Evolutionary conservation across 257 asterid species (phyloP).

Genomic region (Fraxinus quadrangulata): DNA sequence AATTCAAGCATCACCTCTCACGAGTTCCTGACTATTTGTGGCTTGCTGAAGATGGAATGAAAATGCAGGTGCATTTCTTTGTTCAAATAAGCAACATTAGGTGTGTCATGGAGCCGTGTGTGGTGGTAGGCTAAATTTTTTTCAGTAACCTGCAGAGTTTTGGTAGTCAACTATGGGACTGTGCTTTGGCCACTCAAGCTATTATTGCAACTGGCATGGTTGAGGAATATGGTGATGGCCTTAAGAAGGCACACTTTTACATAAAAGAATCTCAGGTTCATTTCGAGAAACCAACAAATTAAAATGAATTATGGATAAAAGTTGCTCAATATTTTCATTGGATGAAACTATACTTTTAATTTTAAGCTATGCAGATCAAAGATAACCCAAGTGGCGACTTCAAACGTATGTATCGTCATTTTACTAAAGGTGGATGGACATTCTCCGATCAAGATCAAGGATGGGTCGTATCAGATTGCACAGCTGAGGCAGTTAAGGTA

Average conservation of each 20-base stretch:
- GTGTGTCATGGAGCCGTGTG: too few relatives aligned
- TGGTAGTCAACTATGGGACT: constrained; percentile 84
- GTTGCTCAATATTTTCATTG: neutral
- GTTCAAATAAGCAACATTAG: too few relatives aligned
- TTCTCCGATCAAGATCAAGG: constrained; percentile 92
- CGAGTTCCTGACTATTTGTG: constrained; percentile 76
- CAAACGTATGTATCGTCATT: constrained; percentile 69
- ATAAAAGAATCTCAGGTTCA: constrained; percentile 75
- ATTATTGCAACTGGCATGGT: constrained; percentile 69
- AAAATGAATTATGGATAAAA: neutral
- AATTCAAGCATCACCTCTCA: constrained; percentile 69
- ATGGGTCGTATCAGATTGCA: constrained; percentile 73
- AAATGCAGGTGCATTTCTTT: constrained; percentile 54
- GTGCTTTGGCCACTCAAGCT: constrained; percentile 66
- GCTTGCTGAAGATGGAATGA: constrained; percentile 96
- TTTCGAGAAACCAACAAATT: neutral
- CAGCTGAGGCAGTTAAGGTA: constrained; percentile 72
- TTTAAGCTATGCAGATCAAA: constrained; percentile 42
- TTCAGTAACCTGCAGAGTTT: constrained; percentile 43
- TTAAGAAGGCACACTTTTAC: constrained; percentile 69
- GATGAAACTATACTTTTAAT: neutral
- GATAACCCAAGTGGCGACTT: constrained; percentile 61
- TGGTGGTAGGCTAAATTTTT: neutral
- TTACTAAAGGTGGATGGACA: constrained; percentile 78
- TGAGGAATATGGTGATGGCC: constrained; percentile 72